Conservation (phyloP, 2,329 filamentous ascomycete species). For the Beauveria pseudobassiana region DNA sequence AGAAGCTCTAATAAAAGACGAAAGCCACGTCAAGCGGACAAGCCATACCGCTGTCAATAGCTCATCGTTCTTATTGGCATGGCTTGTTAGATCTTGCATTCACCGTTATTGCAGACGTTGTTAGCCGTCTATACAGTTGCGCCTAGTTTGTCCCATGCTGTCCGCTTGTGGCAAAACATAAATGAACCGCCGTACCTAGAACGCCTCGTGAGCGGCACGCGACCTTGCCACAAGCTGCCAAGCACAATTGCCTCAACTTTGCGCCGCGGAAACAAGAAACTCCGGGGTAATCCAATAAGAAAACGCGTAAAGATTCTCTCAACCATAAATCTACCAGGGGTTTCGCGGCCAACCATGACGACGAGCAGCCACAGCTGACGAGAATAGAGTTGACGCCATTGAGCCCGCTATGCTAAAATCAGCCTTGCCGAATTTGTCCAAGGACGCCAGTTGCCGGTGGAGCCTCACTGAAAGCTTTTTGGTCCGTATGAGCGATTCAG, state of each 20-base stretch:
- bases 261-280: background rate
- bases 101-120: background rate
- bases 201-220: background rate
- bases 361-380: background rate
- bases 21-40: background rate
- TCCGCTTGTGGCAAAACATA: background rate
- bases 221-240: background rate
- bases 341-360: background rate
- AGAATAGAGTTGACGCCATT: conserved; percentile 6
- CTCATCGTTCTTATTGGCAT: background rate
- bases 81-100: background rate
- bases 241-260: background rate
- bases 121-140: background rate
- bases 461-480: background rate
- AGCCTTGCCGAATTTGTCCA: background rate
- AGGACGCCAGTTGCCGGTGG: background rate
- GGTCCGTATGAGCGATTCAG: background rate
- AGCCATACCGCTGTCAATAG: too few relatives aligned
- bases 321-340: background rate
- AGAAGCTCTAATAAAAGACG: background rate
- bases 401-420: background rate
- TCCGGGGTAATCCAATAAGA: background rate
- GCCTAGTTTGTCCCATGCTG: background rate
- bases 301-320: background rate
- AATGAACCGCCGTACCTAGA: background rate